These are phyloP conservation scores for Vitis hybrid DNA, from an alignment of 177 flowering plant genomes.

Conservation along the genomic window DNA sequence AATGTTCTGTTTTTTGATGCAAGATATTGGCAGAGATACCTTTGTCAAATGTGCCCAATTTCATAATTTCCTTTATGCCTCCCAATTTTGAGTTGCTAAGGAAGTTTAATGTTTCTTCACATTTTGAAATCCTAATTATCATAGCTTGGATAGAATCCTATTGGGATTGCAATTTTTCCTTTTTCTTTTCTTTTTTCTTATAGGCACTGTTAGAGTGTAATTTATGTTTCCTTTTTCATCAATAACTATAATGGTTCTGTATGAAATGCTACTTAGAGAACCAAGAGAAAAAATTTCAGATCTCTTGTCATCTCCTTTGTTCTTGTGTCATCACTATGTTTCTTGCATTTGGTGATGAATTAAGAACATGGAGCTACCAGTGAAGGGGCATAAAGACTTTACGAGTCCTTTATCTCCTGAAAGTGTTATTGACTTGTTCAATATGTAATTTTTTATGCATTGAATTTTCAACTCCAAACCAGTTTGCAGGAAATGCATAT, in stretches of 20 bases:
- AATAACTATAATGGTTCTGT: no score
- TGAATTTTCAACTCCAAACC: conserved; percentile 14
- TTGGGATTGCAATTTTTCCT: neutral
- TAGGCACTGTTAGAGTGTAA: no score
- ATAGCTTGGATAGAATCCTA: neutral
- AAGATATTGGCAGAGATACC: no score
- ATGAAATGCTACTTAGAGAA: no score
- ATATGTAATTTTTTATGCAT: conserved; percentile 6
- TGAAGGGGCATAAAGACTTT: no score
- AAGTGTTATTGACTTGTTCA: neutral
- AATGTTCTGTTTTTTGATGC: no score
- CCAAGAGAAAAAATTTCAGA: no score
- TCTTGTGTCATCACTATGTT: no score
- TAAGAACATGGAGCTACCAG: neutral
- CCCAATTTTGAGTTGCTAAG: neutral
- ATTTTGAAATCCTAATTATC: neutral
- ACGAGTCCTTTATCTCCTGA: neutral
- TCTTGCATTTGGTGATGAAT: no score
- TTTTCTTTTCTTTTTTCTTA: neutral
- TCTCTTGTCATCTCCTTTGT: no score
- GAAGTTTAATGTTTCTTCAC: neutral
- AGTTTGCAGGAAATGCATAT: conserved; percentile 98
- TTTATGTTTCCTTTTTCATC: no score
- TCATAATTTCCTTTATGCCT: neutral
- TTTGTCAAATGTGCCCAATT: no score